Conservation (phyloP, 345 rosid genomes). For the Excoecaria agallocha region DNA sequence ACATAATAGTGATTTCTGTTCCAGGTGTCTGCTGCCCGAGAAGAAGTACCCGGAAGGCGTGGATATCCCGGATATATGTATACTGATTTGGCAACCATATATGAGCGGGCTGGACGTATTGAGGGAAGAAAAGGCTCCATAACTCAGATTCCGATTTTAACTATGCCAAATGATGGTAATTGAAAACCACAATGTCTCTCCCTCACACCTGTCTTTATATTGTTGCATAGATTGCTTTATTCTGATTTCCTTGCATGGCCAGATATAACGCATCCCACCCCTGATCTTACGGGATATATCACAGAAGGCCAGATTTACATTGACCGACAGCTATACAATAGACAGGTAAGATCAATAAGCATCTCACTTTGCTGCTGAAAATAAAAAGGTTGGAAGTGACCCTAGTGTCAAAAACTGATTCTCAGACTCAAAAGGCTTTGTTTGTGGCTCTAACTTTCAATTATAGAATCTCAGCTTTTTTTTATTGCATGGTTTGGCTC, state of each 20-base stretch:
- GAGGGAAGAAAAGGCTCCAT: conserved; percentile 98
- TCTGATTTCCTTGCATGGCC: conserved; percentile 20
- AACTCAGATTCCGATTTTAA: conserved; percentile 95
- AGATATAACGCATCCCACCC: conserved; percentile 99
- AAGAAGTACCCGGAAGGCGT: conserved; percentile 99
- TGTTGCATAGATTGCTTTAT: not conserved
- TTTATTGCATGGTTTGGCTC: not conserved
- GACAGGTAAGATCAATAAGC: conserved; percentile 54
- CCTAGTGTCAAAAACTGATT: not conserved
- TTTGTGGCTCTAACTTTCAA: not conserved
- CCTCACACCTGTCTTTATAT: not conserved
- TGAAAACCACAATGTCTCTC: conserved; percentile 4
- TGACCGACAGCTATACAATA: conserved; percentile 76
- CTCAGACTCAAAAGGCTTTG: not conserved
- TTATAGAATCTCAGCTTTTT: not conserved
- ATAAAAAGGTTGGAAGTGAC: not conserved
- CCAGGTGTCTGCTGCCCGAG: conserved; percentile 99
- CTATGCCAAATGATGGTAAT: conserved; percentile 99
- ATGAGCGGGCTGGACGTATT: conserved; percentile 97
- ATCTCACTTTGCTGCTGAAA: not conserved
- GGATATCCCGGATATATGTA: conserved; percentile 99
- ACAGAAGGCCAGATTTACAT: conserved; percentile 95
- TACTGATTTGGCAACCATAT: conserved; percentile 97
- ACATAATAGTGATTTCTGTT: conserved; percentile 23
- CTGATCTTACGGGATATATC: conserved; percentile 98